Percentiles rank a stretch among this genome's conserved stretches.
These are phyloP conservation scores for Paraurostyla sp. DNA, from an alignment of 73 alveolate species.

Conservation along the genomic window DNA sequence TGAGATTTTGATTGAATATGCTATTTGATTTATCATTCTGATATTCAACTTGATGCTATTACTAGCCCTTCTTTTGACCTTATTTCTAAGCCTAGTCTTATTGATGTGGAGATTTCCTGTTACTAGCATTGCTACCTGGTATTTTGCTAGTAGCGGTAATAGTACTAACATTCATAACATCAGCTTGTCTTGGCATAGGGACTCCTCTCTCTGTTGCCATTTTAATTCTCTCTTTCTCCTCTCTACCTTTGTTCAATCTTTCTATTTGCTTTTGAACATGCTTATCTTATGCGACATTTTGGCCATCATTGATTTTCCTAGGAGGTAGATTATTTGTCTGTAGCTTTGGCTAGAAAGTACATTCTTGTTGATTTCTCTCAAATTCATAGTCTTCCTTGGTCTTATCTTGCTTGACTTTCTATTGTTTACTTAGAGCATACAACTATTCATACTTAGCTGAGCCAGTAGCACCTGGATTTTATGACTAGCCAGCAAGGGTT, in stretches of 20 bases:
- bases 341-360: constrained; percentile 47
- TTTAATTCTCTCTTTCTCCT: constrained; percentile 42
- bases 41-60: too few relatives aligned
- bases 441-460: neutral
- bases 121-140: neutral
- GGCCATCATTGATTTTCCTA: too few relatives aligned
- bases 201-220: constrained; percentile 30
- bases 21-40: too few relatives aligned
- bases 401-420: constrained; percentile 24
- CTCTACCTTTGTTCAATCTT: constrained; percentile 22
- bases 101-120: constrained; percentile 12
- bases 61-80: too few relatives aligned
- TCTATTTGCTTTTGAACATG: constrained; percentile 35
- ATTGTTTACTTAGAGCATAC: constrained; percentile 2
- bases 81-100: too few relatives aligned
- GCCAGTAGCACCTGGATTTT: constrained; percentile 2
- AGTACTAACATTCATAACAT: constrained; percentile 16
- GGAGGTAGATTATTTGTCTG: neutral
- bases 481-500: neutral
- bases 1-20: too few relatives aligned
- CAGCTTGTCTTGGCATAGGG: constrained; percentile 25
- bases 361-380: constrained; percentile 32
- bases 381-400: constrained; percentile 30
- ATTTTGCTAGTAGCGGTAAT: constrained; percentile 11
- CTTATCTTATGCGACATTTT: too few relatives aligned